These are phyloP conservation scores for Thraustochytrium sp. DNA, from an alignment of 352 stramenopile species.

Conservation along the genomic window DNA sequence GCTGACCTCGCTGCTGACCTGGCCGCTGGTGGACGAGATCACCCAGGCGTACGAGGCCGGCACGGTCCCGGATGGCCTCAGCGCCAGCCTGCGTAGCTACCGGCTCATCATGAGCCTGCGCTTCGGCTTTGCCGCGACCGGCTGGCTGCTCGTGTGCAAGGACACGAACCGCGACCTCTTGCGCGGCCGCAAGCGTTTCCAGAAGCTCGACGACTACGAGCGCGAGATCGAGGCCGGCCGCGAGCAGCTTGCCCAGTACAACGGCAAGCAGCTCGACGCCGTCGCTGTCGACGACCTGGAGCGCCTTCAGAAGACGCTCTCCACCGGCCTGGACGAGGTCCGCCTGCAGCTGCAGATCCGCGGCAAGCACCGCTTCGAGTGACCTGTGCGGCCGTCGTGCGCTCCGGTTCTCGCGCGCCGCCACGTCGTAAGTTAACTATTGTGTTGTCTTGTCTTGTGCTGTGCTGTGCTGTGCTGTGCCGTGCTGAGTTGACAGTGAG, in stretches of 20 bases:
- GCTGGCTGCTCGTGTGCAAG: conserved; percentile 30
- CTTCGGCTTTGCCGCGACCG: conserved; percentile 27
- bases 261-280: conserved; percentile 8
- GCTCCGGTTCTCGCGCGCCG: too few species aligned
- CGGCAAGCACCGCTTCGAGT: background rate
- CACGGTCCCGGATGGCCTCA: background rate
- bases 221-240: background rate
- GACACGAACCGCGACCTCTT: conserved; percentile 37
- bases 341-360: conserved; percentile 23
- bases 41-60: background rate
- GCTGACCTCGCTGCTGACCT: background rate
- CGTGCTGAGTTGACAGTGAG: too few species aligned
- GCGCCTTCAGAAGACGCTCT: background rate
- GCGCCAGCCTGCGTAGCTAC: background rate
- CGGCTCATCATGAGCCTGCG: background rate
- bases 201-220: background rate
- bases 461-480: too few species aligned
- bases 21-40: conserved; percentile 27
- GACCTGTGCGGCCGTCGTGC: too few species aligned
- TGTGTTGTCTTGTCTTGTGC: too few species aligned
- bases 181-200: background rate
- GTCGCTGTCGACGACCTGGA: background rate
- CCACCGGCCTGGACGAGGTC: conserved; percentile 17
- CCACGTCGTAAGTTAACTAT: too few species aligned
- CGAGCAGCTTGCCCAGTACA: background rate